A percentile compares a stretch with the other conserved stretches of the same genome.
phyloP scores from a whole-genome alignment of 805 yeast species.

The Ogataea paraovalis region DNA sequence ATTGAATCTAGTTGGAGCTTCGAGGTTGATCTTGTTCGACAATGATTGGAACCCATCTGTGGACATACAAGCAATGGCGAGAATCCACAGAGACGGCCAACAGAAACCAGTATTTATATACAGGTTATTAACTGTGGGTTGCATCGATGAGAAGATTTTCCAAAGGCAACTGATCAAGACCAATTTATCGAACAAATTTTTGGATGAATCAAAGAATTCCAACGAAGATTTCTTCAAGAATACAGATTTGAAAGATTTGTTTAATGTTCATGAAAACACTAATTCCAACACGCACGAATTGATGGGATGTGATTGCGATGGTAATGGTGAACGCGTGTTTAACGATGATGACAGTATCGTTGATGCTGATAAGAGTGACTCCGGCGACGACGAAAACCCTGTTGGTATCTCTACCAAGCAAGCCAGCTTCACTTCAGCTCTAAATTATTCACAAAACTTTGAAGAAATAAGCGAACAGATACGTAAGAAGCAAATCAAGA shows the following conservation, averaged over 20 bases:
- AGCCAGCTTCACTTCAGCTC: slow-evolving; percentile 56
- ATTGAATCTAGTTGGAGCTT: slow-evolving; percentile 84
- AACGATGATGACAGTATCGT: slow-evolving; percentile 14
- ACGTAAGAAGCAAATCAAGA: slow-evolving; percentile 44
- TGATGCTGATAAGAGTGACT: slow-evolving; percentile 16
- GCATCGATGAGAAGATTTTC: slow-evolving; percentile 89
- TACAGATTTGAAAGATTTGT: slow-evolving; percentile 70
- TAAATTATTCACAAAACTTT: slow-evolving; percentile 34
- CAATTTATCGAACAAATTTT: slow-evolving; percentile 71
- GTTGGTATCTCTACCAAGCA: slow-evolving; percentile 3
- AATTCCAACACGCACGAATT: slow-evolving; percentile 74
- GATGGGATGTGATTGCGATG: slow-evolving; percentile 59
- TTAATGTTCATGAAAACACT: slow-evolving; percentile 50
- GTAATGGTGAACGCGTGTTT: slow-evolving; percentile 39
- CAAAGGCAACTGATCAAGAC: slow-evolving; percentile 87
- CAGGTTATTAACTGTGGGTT: slow-evolving; percentile 80
- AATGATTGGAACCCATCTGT: slow-evolving; percentile 97
- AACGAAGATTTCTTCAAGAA: slow-evolving; percentile 65
- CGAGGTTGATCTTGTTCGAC: slow-evolving; percentile 78
- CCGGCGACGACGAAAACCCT: slow-evolving; percentile 12
- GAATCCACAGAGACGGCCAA: slow-evolving; percentile 95
- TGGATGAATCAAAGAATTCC: slow-evolving; percentile 38
- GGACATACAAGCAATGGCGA: slow-evolving; percentile 92
- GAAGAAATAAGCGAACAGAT: slow-evolving; percentile 24
- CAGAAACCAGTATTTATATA: slow-evolving; percentile 72